Base-by-base conservation (phyloP, 2,329 filamentous ascomycete genomes). In the Colletotrichum sp. region DNA sequence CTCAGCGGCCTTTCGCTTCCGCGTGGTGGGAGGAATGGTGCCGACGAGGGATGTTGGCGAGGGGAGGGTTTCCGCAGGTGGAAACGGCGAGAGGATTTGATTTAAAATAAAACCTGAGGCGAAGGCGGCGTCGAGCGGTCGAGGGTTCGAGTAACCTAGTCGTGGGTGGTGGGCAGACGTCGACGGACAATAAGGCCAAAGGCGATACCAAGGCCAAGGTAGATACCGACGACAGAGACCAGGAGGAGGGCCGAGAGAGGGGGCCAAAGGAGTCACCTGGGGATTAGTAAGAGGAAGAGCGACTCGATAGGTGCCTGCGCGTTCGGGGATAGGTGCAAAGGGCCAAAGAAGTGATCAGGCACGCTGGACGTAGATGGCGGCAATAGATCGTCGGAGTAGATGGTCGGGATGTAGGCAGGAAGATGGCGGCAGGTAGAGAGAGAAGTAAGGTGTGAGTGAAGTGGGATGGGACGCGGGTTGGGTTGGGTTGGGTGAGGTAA, bases 1-100 rank as follows among this genome's bases (percentile, higher is more conserved):
- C 90, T 92, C 91, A 90, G 90, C 90, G 86, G 91, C 90, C 87
- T 91, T 92, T 84, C 91, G 89, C 85, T 92, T 92, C 81, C 89
- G 87, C 80, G 89, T 90, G 78, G 83, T 85, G 79, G 90, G 89
- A 86, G 90, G 87, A 92, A 92, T 92, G 82, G 85, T 92, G 90
- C 80, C 86, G 86, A 82, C 79, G 69, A 55, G 26, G 30, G 30
- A 58, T 34, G 38, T 71, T 55, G 68, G 75, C 58, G 68, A 61
- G 67, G 68, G 68, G 60, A 74, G 72, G 43, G 71, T 74, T 74
- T 77, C 72, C 72, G 61, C 55, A 32, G 30, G 28, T 67, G 71
- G 65, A 71, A 75, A 71, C 74, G 58, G 21, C 16, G 48, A 60
- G 43, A n/a, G 43, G 43, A 0, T 52, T 21, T 3, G n/a, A 52